phyloP scores from a whole-genome alignment of 2,329 filamentous ascomycete genomes.

The Hymenoscyphus salicellus region DNA sequence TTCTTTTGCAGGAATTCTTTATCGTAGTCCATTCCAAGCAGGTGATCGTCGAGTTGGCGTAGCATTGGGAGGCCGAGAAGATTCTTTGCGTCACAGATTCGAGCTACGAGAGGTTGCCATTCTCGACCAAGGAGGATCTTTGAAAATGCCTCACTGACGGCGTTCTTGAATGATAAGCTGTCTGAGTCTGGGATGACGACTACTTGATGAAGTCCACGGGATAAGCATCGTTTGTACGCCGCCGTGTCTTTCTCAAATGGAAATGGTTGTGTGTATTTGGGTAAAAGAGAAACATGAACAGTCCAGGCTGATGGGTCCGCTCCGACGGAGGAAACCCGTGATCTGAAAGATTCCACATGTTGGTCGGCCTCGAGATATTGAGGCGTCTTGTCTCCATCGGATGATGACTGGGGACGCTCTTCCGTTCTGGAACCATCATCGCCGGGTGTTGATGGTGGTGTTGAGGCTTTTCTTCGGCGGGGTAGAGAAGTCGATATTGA shows the following conservation, averaged over 20 bases:
- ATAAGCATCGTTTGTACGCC: conserved; percentile 59
- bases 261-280: conserved; percentile 52
- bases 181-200: conserved; percentile 51
- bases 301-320: conserved; percentile 49
- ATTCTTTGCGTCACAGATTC: conserved; percentile 53
- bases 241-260: conserved; percentile 61
- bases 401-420: background rate
- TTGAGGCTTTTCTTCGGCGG: conserved; percentile 32
- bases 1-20: conserved; percentile 50
- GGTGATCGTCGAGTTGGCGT: conserved; percentile 47
- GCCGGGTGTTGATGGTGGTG: conserved; percentile 26
- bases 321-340: conserved; percentile 25
- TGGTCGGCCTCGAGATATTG: conserved; percentile 14
- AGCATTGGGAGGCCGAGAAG: conserved; percentile 58
- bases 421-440: conserved; percentile 16
- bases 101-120: conserved; percentile 59
- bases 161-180: conserved; percentile 47
- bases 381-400: conserved; percentile 8
- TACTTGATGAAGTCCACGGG: conserved; percentile 57
- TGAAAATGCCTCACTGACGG: conserved; percentile 50
- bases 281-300: conserved; percentile 58
- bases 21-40: conserved; percentile 47
- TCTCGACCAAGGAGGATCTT: conserved; percentile 48
- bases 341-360: conserved; percentile 26
- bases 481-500: conserved; percentile 9